Evolutionary conservation across 2,329 filamentous ascomycete genomes (phyloP).

Genomic region (Sclerotinia spermophila): DNA sequence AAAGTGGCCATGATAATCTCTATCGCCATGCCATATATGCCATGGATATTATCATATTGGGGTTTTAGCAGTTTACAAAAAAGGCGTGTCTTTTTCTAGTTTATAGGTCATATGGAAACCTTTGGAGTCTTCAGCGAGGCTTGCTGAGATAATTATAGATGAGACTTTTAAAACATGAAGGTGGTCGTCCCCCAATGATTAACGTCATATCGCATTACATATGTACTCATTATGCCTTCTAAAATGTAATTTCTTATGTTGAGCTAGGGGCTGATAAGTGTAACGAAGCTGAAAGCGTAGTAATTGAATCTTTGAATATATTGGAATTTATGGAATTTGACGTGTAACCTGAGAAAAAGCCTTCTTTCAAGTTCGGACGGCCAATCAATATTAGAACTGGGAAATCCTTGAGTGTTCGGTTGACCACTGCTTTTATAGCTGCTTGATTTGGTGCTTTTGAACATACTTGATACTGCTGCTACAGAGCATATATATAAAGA

Average conservation of each 20-base stretch:
- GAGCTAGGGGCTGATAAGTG: not conserved
- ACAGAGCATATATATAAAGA: not conserved
- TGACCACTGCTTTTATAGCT: not conserved
- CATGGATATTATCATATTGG: not conserved
- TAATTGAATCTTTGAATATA: not conserved
- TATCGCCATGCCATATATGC: not conserved
- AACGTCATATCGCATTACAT: not conserved
- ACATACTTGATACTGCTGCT: not conserved
- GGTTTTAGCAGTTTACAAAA: not conserved
- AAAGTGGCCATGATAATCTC: not conserved
- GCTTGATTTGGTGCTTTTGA: not conserved
- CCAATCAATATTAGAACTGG: constrained; percentile 1
- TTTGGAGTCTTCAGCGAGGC: not conserved
- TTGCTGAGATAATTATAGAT: not conserved
- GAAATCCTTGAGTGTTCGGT: not conserved
- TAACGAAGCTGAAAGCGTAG: not conserved
- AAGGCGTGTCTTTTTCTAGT: not conserved
- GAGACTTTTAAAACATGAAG: not conserved
- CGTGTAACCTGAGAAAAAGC: too few species aligned
- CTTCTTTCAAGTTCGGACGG: not conserved
- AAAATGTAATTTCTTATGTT: not conserved
- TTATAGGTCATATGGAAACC: not conserved
- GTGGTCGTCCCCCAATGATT: not conserved
- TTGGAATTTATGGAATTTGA: not conserved
- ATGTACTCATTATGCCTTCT: not conserved